Evolutionary conservation across 2,329 filamentous ascomycete genomes (phyloP).

Genomic region (Calonectria fujianensis): DNA sequence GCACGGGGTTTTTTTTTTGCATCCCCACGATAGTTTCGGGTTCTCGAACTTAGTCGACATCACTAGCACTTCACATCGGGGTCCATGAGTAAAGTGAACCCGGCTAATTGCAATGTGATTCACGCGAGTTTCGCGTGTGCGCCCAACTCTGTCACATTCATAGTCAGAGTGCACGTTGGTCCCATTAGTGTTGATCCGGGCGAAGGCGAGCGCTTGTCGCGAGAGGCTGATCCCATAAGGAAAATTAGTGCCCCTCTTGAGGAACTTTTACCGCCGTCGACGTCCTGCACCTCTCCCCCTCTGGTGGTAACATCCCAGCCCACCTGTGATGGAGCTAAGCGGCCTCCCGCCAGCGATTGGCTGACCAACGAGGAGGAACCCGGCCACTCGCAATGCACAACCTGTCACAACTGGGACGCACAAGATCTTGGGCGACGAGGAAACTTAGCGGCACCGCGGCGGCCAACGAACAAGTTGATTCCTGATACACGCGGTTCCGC

Average conservation of each 20-base stretch:
- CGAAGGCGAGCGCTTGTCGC: slow-evolving; percentile 43
- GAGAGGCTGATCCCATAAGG: slow-evolving; percentile 41
- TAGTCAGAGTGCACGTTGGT: slow-evolving; percentile 29
- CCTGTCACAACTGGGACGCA: slow-evolving; percentile 47
- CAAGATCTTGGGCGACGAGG: slow-evolving; percentile 44
- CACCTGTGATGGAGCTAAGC: slow-evolving; percentile 48
- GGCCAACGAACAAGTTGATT: slow-evolving; percentile 42
- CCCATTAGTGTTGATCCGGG: slow-evolving; percentile 26
- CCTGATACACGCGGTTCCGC: slow-evolving; percentile 46
- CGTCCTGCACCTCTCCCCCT: slow-evolving; percentile 30
- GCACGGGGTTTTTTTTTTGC: slow-evolving; percentile 15
- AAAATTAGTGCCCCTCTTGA: slow-evolving; percentile 35
- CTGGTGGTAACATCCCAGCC: slow-evolving; percentile 42
- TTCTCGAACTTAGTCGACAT: slow-evolving; percentile 14
- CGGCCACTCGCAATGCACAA: slow-evolving; percentile 49
- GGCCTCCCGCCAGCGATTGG: slow-evolving; percentile 46
- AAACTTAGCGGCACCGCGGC: slow-evolving; percentile 46
- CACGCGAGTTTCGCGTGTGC: slow-evolving; percentile 6
- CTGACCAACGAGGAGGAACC: slow-evolving; percentile 38
- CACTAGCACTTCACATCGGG: background rate
- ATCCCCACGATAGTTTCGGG: slow-evolving; percentile 16
- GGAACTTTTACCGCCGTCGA: slow-evolving; percentile 43
- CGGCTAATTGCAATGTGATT: background rate
- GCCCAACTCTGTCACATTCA: slow-evolving; percentile 24
- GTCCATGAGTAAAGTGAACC: background rate